phyloP scores from a whole-genome alignment of 768 basidiomycete genomes.

The Arthromyces matolae region DNA sequence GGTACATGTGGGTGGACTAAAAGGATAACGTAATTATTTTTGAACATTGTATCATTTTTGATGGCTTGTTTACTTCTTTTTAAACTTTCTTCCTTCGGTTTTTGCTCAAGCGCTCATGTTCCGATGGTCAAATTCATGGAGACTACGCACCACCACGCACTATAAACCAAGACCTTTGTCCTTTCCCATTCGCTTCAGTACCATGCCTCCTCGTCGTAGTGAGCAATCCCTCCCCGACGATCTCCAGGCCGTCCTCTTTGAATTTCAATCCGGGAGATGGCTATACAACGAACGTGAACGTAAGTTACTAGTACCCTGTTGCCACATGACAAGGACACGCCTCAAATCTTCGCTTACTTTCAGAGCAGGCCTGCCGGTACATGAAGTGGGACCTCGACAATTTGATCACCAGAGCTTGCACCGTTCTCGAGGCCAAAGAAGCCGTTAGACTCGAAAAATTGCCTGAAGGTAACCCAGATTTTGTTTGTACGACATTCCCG shows the following conservation, averaged over 20 bases:
- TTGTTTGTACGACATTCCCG: not conserved
- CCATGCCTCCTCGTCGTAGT: not conserved
- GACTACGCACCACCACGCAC: no score
- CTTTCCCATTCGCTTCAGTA: not conserved
- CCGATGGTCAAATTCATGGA: no score
- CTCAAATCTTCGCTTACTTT: slow-evolving; percentile 9
- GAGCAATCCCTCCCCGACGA: not conserved
- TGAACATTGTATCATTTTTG: no score
- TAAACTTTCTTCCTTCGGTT: no score
- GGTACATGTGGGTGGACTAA: no score
- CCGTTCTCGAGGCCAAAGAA: slow-evolving; percentile 15
- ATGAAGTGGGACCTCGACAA: slow-evolving; percentile 14
- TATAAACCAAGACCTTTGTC: no score
- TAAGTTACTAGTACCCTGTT: slow-evolving; percentile 13
- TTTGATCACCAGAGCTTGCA: slow-evolving; percentile 7
- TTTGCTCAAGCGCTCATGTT: no score
- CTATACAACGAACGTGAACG: slow-evolving; percentile 24
- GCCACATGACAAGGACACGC: not conserved
- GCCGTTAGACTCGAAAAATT: slow-evolving; percentile 14
- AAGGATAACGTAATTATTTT: no score
- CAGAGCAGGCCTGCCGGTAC: slow-evolving; percentile 20
- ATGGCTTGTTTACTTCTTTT: no score
- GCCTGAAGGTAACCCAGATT: slow-evolving; percentile 14
- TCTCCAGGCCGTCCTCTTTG: not conserved
- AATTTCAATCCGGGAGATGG: slow-evolving; percentile 19